These are phyloP conservation scores for Phytomonas serpens DNA, from an alignment of 208 protist species.

Conservation along the genomic window DNA sequence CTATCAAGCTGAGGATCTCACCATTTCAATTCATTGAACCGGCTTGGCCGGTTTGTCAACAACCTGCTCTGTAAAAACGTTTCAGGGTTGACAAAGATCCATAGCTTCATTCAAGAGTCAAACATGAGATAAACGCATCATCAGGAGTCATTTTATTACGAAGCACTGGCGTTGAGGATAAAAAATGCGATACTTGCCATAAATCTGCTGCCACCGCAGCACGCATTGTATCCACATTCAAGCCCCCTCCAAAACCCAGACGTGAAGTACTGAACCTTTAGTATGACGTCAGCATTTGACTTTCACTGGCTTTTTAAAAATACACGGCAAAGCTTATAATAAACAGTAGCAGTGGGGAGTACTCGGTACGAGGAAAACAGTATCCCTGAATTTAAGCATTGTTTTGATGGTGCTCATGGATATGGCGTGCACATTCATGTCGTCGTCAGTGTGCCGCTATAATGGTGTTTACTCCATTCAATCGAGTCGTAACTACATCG, in stretches of 20 bases:
- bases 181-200: background rate
- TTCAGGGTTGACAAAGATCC: too few relatives aligned
- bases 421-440: background rate
- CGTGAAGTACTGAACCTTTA: background rate
- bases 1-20: too few relatives aligned
- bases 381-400: background rate
- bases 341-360: background rate
- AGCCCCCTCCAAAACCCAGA: background rate
- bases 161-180: background rate
- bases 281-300: too few relatives aligned
- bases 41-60: too few relatives aligned
- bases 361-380: background rate
- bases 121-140: background rate
- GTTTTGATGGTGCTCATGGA: background rate
- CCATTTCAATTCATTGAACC: too few relatives aligned
- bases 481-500: background rate
- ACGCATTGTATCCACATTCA: background rate
- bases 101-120: conserved; percentile 9
- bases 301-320: too few relatives aligned
- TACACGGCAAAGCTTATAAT: background rate
- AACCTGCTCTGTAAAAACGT: too few relatives aligned
- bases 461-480: background rate
- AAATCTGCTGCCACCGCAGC: background rate
- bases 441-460: background rate
- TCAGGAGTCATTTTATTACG: background rate